Base-by-base conservation (phyloP, 2,329 filamentous ascomycete species). In the Chaetomium strumarium region DNA sequence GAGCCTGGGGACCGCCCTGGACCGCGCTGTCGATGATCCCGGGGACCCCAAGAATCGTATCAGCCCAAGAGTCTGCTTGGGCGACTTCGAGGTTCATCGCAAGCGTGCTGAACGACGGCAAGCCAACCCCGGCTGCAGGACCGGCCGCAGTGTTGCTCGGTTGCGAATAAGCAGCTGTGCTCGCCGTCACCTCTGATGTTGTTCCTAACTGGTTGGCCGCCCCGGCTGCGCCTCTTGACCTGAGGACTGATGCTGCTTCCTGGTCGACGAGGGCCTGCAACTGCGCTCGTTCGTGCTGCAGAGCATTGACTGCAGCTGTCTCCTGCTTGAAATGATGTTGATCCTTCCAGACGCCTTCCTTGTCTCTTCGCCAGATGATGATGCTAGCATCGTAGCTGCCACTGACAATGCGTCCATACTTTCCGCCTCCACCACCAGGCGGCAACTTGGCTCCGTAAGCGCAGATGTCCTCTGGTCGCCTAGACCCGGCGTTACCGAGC, bases 351-450 rank as follows among this genome's bases (percentile, higher is more conserved):
- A 87, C 81, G 2, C 91, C 91, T 59, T 93, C 84, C 59, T 83
- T 81, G 58, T 95, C 87, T 56, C 89, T 85, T 60, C 88, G 86
- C 93, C 93, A 99, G 52, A 99, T 88, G 59, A 96, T 91, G 61
- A 99, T 90, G 11, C 84, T 91, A 71, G 96, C 90, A 61, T 99
- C 93, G 62, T 99, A 99, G 0, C 90, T 96, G 2, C 93, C 93
- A 7, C 91, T 96, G 3, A 99, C 90, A 54, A 99, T 99, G n/a
- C 91, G 85, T 10, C 87, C 90, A 74, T 92, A 96, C 60, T 79
- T 84, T 63, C 89, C 89, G 24, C 92, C 90, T 37, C 92, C 92
- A 20, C 92, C 91, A 12, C 92, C 92, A 0, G 92, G 91, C 1
- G 92, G 92, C 2, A 97, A 76, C 65, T 88, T 93, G 14, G 91